These are phyloP conservation scores for Mycena indigotica DNA, from an alignment of 768 basidiomycete genomes.

Conservation along the genomic window DNA sequence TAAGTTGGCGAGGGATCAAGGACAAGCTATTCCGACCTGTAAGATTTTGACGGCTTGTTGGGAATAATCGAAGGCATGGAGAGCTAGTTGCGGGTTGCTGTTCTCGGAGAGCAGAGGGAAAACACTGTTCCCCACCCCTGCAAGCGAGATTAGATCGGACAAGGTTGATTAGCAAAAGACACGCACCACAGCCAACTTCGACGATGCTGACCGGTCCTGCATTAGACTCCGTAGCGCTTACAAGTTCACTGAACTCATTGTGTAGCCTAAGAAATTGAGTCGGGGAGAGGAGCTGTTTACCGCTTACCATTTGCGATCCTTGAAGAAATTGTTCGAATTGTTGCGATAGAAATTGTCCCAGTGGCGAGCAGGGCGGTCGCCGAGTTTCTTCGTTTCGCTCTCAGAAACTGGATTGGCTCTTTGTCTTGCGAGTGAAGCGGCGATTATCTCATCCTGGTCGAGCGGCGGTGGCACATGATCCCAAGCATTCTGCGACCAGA, in stretches of 20 bases:
- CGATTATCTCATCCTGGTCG: slow-evolving; percentile 77
- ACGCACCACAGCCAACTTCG: slow-evolving; percentile 87
- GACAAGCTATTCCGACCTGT: slow-evolving; percentile 59
- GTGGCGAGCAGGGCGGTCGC: slow-evolving; percentile 69
- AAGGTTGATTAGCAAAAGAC: background rate
- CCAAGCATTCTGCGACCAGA: slow-evolving; percentile 91
- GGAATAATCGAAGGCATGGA: slow-evolving; percentile 92
- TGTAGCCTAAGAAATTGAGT: slow-evolving; percentile 61
- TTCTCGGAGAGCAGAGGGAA: slow-evolving; percentile 88
- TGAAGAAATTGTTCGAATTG: slow-evolving; percentile 89
- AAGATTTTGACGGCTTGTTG: slow-evolving; percentile 87
- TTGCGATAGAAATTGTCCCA: slow-evolving; percentile 93
- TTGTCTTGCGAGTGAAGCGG: slow-evolving; percentile 70
- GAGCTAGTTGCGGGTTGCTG: slow-evolving; percentile 69
- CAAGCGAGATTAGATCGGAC: background rate
- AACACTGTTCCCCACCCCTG: slow-evolving; percentile 93
- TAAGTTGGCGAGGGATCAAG: background rate
- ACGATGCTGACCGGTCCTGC: slow-evolving; percentile 77
- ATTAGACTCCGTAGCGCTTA: slow-evolving; percentile 65
- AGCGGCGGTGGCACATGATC: slow-evolving; percentile 84
- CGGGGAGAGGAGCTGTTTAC: background rate
- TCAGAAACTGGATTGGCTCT: slow-evolving; percentile 70
- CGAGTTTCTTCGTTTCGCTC: slow-evolving; percentile 76
- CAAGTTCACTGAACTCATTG: slow-evolving; percentile 92
- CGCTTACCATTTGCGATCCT: slow-evolving; percentile 87